Evolutionary conservation across 2,329 filamentous ascomycete species (phyloP).

Genomic region (Penicillium sp.): DNA sequence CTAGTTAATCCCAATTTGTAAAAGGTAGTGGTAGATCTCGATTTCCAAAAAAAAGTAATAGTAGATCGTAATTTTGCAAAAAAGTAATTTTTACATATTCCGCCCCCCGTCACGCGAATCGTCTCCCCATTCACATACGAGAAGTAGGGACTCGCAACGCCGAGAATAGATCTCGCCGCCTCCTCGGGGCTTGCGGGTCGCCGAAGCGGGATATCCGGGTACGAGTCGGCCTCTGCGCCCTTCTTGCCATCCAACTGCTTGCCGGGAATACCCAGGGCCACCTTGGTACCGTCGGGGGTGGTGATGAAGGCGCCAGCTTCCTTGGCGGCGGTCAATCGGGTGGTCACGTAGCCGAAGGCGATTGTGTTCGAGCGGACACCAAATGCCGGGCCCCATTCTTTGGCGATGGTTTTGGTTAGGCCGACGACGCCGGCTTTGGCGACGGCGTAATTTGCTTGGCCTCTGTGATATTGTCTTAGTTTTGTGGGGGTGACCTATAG

Average conservation of each 20-base stretch:
- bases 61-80: not conserved
- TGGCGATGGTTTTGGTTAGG: slow-evolving; percentile 83
- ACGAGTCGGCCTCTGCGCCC: slow-evolving; percentile 33
- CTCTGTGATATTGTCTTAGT: slow-evolving; percentile 34
- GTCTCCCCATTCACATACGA: slow-evolving; percentile 85
- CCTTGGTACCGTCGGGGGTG: slow-evolving; percentile 71
- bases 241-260: slow-evolving; percentile 47
- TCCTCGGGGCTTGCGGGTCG: slow-evolving; percentile 75
- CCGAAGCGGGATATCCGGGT: slow-evolving; percentile 73
- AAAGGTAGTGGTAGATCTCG: no score
- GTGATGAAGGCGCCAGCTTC: slow-evolving; percentile 78
- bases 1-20: no score
- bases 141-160: slow-evolving; percentile 76
- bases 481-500: not conserved
- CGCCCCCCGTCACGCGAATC: slow-evolving; percentile 80
- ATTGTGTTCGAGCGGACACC: slow-evolving; percentile 81
- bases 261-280: slow-evolving; percentile 70
- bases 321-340: slow-evolving; percentile 77
- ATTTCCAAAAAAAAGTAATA: no score
- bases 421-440: slow-evolving; percentile 82
- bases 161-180: slow-evolving; percentile 73
- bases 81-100: slow-evolving; percentile 50
- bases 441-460: slow-evolving; percentile 84
- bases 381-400: slow-evolving; percentile 84
- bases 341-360: slow-evolving; percentile 79